Percentiles rank a stretch among this genome's conserved stretches.
Conservation (phyloP, 768 basidiomycete genomes). For the Paxillus ammoniavirescens region DNA sequence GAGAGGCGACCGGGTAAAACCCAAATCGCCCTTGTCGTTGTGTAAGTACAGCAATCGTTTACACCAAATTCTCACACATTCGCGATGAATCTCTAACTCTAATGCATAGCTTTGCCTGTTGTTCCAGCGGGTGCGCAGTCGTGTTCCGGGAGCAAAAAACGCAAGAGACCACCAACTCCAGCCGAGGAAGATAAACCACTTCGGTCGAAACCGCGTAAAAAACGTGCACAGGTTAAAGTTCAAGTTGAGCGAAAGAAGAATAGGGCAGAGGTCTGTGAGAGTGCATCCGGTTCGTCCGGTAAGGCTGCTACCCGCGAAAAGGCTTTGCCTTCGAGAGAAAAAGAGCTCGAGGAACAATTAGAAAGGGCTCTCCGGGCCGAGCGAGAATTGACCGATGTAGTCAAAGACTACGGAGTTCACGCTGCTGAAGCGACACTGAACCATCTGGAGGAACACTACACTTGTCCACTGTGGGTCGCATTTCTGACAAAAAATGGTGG, state of each 20-base stretch:
- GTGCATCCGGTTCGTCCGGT: background rate
- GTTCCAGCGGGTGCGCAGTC: background rate
- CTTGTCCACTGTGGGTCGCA: constrained; percentile 56
- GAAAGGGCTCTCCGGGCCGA: constrained; percentile 39
- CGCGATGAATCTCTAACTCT: background rate
- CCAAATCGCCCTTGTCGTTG: constrained; percentile 1
- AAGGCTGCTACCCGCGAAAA: constrained; percentile 29
- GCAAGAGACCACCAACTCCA: background rate
- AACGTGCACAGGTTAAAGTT: constrained; percentile 10
- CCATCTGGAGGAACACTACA: constrained; percentile 61
- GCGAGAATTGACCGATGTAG: constrained; percentile 38
- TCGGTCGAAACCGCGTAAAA: constrained; percentile 7
- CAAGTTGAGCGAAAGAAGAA: no score
- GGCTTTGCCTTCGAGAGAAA: constrained; percentile 35
- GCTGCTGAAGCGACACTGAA: constrained; percentile 38
- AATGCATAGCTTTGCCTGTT: constrained; percentile 8
- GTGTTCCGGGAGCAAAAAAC: constrained; percentile 7
- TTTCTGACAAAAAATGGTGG: constrained; percentile 1
- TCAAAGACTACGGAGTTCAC: constrained; percentile 39
- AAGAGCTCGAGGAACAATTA: constrained; percentile 44
- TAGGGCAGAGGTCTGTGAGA: constrained; percentile 1
- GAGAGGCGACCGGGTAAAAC: background rate
- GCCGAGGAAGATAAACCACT: background rate
- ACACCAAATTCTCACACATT: background rate
- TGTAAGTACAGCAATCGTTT: constrained; percentile 12